A percentile compares a stretch with the other conserved stretches of the same genome.
Conservation (phyloP, 495 filamentous ascomycete genomes). For the Cercophora samala region DNA sequence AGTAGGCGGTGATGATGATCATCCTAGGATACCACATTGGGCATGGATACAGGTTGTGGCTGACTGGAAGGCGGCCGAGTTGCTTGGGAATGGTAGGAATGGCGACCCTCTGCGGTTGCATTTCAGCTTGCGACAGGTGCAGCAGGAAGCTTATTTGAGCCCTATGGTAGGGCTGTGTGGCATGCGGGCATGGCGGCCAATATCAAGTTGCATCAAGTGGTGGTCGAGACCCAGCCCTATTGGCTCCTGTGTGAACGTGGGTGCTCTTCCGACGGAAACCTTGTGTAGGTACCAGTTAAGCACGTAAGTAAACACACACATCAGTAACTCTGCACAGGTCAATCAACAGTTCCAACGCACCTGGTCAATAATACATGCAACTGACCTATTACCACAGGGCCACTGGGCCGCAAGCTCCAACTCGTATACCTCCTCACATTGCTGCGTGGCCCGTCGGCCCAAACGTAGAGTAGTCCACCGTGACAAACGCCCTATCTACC, state of each 20-base stretch:
- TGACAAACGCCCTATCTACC: slow-evolving; percentile 50
- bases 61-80: background rate
- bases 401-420: background rate
- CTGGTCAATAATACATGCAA: too few relatives aligned
- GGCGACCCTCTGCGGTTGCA: background rate
- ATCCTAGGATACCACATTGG: background rate
- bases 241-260: background rate
- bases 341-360: too few relatives aligned
- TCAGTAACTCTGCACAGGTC: too few relatives aligned
- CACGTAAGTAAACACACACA: too few relatives aligned
- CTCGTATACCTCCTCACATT: background rate
- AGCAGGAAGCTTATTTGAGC: background rate
- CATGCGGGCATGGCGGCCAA: too few relatives aligned
- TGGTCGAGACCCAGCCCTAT: background rate
- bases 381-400: background rate
- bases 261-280: too few relatives aligned
- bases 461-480: slow-evolving; percentile 37
- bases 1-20: background rate
- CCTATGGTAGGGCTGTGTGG: background rate
- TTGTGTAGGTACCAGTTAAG: too few relatives aligned
- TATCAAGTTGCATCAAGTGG: background rate
- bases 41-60: background rate
- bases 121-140: background rate
- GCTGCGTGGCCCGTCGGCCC: slow-evolving; percentile 22
- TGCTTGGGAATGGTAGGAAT: background rate